These are phyloP conservation scores for Pythium aquatile DNA, from an alignment of 352 stramenopile species.

Conservation along the genomic window DNA sequence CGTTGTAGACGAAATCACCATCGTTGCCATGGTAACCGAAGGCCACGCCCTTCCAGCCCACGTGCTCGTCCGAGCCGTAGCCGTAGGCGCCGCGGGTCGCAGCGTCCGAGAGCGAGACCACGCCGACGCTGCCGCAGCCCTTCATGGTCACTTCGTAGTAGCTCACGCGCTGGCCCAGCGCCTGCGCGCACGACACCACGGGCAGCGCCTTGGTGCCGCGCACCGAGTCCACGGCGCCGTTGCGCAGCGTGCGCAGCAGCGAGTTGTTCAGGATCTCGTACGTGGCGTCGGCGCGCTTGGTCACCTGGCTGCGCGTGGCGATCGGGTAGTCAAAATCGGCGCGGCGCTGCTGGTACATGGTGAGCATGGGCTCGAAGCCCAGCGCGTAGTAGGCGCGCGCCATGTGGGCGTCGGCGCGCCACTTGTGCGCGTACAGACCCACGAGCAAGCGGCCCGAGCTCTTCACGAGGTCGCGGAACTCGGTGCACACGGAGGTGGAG, in stretches of 20 bases:
- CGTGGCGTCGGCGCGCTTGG: slow-evolving; percentile 35
- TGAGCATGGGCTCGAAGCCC: slow-evolving; percentile 23
- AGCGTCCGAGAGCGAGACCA: slow-evolving; percentile 64
- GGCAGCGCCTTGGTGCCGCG: slow-evolving; percentile 51
- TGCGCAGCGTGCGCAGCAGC: slow-evolving; percentile 75
- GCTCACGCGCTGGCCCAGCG: slow-evolving; percentile 47
- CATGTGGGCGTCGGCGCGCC: slow-evolving; percentile 38
- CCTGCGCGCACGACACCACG: slow-evolving; percentile 50
- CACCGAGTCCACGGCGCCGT: slow-evolving; percentile 70
- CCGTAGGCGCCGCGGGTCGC: slow-evolving; percentile 59
- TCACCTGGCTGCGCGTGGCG: slow-evolving; percentile 60
- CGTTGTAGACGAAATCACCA: slow-evolving; percentile 83
- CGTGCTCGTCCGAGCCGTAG: slow-evolving; percentile 79
- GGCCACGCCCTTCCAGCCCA: slow-evolving; percentile 79
- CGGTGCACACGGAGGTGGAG: slow-evolving; percentile 45
- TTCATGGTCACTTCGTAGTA: slow-evolving; percentile 82
- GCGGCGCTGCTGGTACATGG: slow-evolving; percentile 39
- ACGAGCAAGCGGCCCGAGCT: slow-evolving; percentile 47
- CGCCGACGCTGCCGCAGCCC: slow-evolving; percentile 73
- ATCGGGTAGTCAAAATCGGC: slow-evolving; percentile 37
- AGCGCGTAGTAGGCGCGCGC: slow-evolving; percentile 42
- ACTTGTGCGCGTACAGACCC: slow-evolving; percentile 61
- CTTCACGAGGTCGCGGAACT: slow-evolving; percentile 54
- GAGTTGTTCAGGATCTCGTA: slow-evolving; percentile 76
- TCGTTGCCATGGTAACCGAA: slow-evolving; percentile 87